phyloP scores from a whole-genome alignment of 768 basidiomycete genomes.

The Naganishia antarctica region DNA sequence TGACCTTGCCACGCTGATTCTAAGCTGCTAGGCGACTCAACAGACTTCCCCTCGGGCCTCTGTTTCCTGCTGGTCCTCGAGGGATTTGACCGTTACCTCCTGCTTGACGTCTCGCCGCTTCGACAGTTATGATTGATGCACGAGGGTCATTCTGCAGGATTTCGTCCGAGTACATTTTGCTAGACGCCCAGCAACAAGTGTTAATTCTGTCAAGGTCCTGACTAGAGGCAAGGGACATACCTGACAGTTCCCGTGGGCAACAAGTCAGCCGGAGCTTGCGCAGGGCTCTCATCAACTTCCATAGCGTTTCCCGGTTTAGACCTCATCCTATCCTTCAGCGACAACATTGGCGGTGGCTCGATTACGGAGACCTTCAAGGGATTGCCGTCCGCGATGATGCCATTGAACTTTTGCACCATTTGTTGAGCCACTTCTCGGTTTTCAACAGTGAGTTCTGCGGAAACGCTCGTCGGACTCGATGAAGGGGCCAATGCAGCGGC shows the following conservation, averaged over 20 bases:
- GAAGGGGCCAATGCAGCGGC: conserved; percentile 49
- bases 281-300: conserved; percentile 15
- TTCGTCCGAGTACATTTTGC: conserved; percentile 81
- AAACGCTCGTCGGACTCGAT: conserved; percentile 50
- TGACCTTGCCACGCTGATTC: background rate
- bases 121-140: conserved; percentile 38
- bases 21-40: background rate
- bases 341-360: conserved; percentile 22
- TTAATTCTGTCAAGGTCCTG: background rate
- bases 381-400: conserved; percentile 76
- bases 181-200: conserved; percentile 38
- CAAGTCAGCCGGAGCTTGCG: background rate
- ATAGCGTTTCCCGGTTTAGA: conserved; percentile 15
- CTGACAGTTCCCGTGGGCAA: conserved; percentile 1
- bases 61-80: background rate
- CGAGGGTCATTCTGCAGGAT: conserved; percentile 52
- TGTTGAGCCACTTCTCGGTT: conserved; percentile 59
- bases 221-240: too few relatives aligned
- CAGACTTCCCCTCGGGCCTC: conserved; percentile 2
- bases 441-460: conserved; percentile 71
- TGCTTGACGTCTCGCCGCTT: conserved; percentile 15
- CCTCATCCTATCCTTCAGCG: conserved; percentile 16
- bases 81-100: background rate
- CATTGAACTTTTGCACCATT: conserved; percentile 70
- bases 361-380: conserved; percentile 63